Conservation (phyloP, 225 moss, liverwort and hornwort species). For the Bryoerythrophyllum caledonicum region DNA sequence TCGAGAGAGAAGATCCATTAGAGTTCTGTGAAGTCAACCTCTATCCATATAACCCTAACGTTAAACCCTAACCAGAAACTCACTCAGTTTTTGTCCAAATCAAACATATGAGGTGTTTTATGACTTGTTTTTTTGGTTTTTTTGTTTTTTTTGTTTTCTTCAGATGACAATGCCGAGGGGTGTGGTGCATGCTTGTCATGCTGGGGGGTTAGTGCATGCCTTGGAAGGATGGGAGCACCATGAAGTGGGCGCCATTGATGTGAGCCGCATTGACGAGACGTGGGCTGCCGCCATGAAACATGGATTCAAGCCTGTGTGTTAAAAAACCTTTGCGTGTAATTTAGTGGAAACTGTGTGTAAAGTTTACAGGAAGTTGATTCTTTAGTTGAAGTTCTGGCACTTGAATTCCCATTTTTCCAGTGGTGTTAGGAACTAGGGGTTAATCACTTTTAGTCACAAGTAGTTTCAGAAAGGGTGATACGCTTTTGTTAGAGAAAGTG, state of each 20-base stretch:
- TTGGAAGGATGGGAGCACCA: slow-evolving; percentile 62
- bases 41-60: too few species aligned
- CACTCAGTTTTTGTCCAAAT: too few species aligned
- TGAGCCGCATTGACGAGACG: slow-evolving; percentile 45
- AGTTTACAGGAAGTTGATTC: neutral
- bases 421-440: neutral
- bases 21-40: too few species aligned
- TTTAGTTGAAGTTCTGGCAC: neutral
- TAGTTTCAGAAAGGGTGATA: neutral
- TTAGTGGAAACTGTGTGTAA: neutral
- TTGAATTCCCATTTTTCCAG: slow-evolving; percentile 2
- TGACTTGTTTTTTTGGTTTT: too few species aligned
- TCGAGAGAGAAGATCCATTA: too few species aligned
- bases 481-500: neutral
- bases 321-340: neutral
- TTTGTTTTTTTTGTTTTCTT: neutral
- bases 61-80: too few species aligned
- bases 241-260: slow-evolving; percentile 60
- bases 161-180: slow-evolving; percentile 66
- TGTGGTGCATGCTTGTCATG: slow-evolving; percentile 56
- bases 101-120: too few species aligned
- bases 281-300: slow-evolving; percentile 54
- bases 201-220: slow-evolving; percentile 54
- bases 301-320: slow-evolving; percentile 50
- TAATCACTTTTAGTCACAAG: neutral